A percentile compares a stretch with the other conserved stretches of the same genome.
These are phyloP conservation scores for Fimicolochytrium jonesii DNA, from an alignment of 192 early-diverging fungal species.

Conservation along the genomic window DNA sequence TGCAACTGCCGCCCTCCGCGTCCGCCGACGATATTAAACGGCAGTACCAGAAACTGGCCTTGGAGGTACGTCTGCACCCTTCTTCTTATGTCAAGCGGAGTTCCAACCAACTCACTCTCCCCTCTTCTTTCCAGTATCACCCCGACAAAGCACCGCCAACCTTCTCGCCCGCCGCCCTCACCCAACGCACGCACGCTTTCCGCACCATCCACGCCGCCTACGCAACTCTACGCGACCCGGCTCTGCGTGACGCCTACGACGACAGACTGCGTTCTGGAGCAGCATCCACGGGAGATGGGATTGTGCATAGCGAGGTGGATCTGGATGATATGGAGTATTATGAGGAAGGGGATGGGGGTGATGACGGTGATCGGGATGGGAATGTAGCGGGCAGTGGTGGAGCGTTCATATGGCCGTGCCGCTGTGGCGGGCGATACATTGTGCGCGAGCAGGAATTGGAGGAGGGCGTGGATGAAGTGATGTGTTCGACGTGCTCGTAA, in stretches of 20 bases:
- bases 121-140: conserved; percentile 40
- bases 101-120: too few species aligned
- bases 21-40: conserved; percentile 45
- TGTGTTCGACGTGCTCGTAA: background rate
- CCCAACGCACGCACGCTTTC: background rate
- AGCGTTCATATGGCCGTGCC: background rate
- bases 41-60: conserved; percentile 50
- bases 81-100: background rate
- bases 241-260: too few species aligned
- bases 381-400: too few species aligned
- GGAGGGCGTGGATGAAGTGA: background rate
- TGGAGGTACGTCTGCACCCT: conserved; percentile 11
- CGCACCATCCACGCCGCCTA: too few species aligned
- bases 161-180: conserved; percentile 29
- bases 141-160: conserved; percentile 47
- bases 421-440: conserved; percentile 3
- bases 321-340: conserved; percentile 78
- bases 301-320: conserved; percentile 71
- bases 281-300: too few species aligned
- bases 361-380: too few species aligned
- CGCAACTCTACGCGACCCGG: too few species aligned
- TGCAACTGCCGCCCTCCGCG: conserved; percentile 43
- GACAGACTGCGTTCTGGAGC: too few species aligned
- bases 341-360: conserved; percentile 24
- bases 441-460: background rate